These are phyloP conservation scores for Saccharomycopsis fermentans DNA, from an alignment of 805 yeast genomes.

Conservation along the genomic window DNA sequence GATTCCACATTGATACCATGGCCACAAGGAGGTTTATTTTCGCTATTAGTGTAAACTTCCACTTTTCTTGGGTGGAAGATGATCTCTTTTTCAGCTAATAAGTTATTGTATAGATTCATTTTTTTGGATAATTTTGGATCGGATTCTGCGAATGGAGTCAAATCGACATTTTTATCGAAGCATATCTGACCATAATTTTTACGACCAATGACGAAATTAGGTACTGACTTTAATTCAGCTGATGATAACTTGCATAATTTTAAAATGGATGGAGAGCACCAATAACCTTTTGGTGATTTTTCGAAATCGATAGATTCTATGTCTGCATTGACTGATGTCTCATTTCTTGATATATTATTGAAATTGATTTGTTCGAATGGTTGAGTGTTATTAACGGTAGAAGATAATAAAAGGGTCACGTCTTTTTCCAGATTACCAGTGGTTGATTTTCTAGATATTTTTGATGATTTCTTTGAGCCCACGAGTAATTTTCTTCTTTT, in stretches of 20 bases:
- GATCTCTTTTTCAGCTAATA: constrained; percentile 10
- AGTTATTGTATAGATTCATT: constrained; percentile 14
- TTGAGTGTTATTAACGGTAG: neutral
- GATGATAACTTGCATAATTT: constrained; percentile 35
- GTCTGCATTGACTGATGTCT: neutral
- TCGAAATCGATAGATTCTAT: constrained; percentile 2
- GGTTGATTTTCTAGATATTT: neutral
- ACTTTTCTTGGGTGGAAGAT: constrained; percentile 27
- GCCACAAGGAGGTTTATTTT: constrained; percentile 49
- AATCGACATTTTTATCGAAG: constrained; percentile 59
- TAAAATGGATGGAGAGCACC: constrained; percentile 60
- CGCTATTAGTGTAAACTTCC: constrained; percentile 52
- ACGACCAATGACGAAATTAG: constrained; percentile 61
- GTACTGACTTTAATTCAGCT: constrained; percentile 42
- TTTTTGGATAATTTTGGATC: constrained; percentile 21
- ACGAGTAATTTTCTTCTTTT: constrained; percentile 31
- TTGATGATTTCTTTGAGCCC: constrained; percentile 17
- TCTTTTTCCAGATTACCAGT: neutral
- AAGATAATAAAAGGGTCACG: neutral
- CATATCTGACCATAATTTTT: constrained; percentile 58
- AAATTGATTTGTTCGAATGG: neutral
- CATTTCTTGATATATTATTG: neutral
- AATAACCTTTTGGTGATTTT: constrained; percentile 37
- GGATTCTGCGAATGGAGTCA: constrained; percentile 39
- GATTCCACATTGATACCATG: constrained; percentile 71